Percentiles rank a stretch among this genome's conserved stretches.
phyloP scores from a whole-genome alignment of 495 filamentous ascomycete species.

The Thozetella sp. region DNA sequence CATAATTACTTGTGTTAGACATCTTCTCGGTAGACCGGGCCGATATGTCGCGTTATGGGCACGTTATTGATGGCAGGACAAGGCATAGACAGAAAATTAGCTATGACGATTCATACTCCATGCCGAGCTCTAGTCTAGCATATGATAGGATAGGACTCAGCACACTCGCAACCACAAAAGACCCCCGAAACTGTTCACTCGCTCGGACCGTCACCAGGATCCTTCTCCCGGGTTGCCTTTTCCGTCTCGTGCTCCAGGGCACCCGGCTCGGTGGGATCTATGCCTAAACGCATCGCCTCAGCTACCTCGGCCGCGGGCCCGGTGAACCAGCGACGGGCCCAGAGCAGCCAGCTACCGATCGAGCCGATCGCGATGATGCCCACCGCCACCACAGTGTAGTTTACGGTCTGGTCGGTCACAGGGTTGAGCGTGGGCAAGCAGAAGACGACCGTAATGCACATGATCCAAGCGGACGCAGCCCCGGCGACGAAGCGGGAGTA shows the following conservation, averaged over 20 bases:
- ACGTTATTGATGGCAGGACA: no score
- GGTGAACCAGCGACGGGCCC: conserved; percentile 59
- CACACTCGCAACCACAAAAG: background rate
- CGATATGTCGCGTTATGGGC: no score
- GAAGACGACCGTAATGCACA: conserved; percentile 62
- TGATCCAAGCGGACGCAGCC: conserved; percentile 54
- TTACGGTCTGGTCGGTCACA: conserved; percentile 57
- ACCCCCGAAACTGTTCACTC: background rate
- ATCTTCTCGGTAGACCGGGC: no score
- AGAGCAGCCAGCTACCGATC: conserved; percentile 28
- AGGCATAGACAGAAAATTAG: no score
- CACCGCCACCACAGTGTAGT: conserved; percentile 66
- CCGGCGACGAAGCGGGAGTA: conserved; percentile 55
- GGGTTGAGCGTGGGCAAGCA: conserved; percentile 63
- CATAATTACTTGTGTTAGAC: no score
- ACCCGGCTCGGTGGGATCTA: conserved; percentile 47
- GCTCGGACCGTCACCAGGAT: background rate
- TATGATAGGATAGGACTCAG: no score
- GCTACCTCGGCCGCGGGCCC: conserved; percentile 56
- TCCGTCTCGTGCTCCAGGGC: conserved; percentile 44
- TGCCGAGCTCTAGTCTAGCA: no score
- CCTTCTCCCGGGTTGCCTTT: no score
- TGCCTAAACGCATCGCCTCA: conserved; percentile 46
- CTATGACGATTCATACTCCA: no score
- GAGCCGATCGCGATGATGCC: conserved; percentile 55